Conservation (phyloP, 2,329 filamentous ascomycete genomes). For the Pseudogymnoascus pannorum region DNA sequence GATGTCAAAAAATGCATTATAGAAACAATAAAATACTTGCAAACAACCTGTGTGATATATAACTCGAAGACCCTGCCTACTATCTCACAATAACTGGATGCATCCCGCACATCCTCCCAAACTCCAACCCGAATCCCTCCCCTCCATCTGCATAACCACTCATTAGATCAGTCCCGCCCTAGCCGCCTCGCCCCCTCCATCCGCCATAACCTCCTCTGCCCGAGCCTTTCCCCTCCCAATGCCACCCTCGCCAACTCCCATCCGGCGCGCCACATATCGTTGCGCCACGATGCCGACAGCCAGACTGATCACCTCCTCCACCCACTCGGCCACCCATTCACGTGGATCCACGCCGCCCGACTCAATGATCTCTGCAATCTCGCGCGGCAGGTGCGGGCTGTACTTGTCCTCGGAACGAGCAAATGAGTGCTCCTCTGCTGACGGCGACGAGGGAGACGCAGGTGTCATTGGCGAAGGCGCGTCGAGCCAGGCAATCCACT, state of each 20-base stretch:
- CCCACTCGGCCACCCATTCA: slow-evolving; percentile 97
- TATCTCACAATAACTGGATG: slow-evolving; percentile 2
- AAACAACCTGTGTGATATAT: slow-evolving; percentile 5
- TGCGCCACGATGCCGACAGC: slow-evolving; percentile 83
- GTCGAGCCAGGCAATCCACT: slow-evolving; percentile 90
- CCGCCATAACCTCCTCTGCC: slow-evolving; percentile 47
- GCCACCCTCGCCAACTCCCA: slow-evolving; percentile 85
- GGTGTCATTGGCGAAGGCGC: slow-evolving; percentile 54
- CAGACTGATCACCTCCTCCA: slow-evolving; percentile 77
- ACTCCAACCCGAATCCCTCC: background rate
- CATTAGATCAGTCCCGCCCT: slow-evolving; percentile 39
- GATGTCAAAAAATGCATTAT: background rate
- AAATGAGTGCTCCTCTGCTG: slow-evolving; percentile 23
- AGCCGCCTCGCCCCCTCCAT: slow-evolving; percentile 52
- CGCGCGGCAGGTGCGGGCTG: slow-evolving; percentile 58
- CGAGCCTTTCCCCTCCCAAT: slow-evolving; percentile 55
- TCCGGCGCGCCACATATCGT: slow-evolving; percentile 85
- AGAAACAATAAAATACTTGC: too few species aligned
- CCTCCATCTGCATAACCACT: background rate
- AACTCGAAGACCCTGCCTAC: background rate
- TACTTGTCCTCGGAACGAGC: slow-evolving; percentile 40
- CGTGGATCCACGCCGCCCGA: slow-evolving; percentile 74
- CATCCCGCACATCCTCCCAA: background rate
- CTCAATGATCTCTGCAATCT: slow-evolving; percentile 79
- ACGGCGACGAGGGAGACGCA: slow-evolving; percentile 28